Evolutionary conservation across 345 rosid species (phyloP).

Genomic region (Citrus trifoliata): DNA sequence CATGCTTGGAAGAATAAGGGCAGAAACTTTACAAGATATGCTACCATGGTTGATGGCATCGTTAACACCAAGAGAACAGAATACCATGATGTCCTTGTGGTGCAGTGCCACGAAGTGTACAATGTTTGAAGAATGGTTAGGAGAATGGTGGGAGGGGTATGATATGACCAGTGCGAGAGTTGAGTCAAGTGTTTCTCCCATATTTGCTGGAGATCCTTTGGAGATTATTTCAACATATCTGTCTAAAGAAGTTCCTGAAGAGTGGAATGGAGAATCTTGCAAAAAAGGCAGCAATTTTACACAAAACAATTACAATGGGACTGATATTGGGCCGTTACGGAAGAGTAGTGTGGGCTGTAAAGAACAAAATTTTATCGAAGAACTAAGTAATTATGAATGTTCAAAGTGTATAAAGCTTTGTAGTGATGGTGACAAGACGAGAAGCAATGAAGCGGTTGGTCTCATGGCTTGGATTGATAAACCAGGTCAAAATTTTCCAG

Average conservation of each 20-base stretch:
- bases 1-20: conserved; percentile 72
- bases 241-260: conserved; percentile 35
- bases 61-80: conserved; percentile 59
- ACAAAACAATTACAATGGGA: conserved; percentile 12
- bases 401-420: conserved; percentile 28
- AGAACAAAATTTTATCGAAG: conserved; percentile 18
- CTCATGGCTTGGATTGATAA: conserved; percentile 6
- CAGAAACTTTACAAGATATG: conserved; percentile 67
- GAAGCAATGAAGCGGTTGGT: conserved; percentile 18
- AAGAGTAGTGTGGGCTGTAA: conserved; percentile 12
- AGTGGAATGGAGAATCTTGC: conserved; percentile 19
- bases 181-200: conserved; percentile 31
- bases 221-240: conserved; percentile 62
- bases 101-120: conserved; percentile 64
- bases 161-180: conserved; percentile 21
- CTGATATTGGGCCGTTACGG: conserved; percentile 22
- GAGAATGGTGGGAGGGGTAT: conserved; percentile 80
- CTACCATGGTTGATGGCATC: conserved; percentile 74
- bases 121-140: conserved; percentile 78
- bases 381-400: conserved; percentile 16
- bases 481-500: conserved; percentile 23
- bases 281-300: conserved; percentile 12
- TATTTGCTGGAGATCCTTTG: conserved; percentile 41
- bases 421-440: conserved; percentile 21
- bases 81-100: conserved; percentile 54